Base-by-base conservation (phyloP, 1,284 basidiomycete species). In the Trichosporon sp. region DNA sequence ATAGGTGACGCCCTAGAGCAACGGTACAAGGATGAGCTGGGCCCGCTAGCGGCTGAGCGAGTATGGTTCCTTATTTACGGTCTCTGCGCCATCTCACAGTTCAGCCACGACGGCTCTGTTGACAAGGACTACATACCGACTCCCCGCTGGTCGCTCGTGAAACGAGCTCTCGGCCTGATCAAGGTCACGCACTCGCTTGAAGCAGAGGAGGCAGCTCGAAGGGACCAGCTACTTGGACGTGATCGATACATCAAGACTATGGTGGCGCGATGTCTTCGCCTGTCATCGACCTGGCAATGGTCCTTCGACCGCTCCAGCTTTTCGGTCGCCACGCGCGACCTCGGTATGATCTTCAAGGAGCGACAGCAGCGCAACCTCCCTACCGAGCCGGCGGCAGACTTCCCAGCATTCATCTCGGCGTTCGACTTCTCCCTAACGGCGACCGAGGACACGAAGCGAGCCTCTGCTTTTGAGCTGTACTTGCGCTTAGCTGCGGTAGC, bases 391-490 rank as follows among this genome's bases (percentile, higher is more conserved):
- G 74, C 78, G 6, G 82, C 86, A 58, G 90, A 91, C 66, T 93
- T 89, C 71, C 90, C 94, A 1, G 79, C 82, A 2, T 96, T 95
- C 77, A 83, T 98, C 62, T 82, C 85, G 19, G 74, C 86, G 16
- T 84, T 85, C 61, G 83, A 90, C 71, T 82, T 87, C 72, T 76
- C 78, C 1, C 79, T 87, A 11, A 82, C 91, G 1, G 82, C 81
- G 13, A 77, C 83, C n/a, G 83, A 79, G 54, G 81, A 84, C 23
- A 77, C 80, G 25, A 77, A 78, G 13, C 61, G 66, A 5, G 92
- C 95, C 69, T 87, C 88, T 1, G 86, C 90, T 5, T 95, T 90
- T 75, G 85, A 87, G 19, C 78, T 92, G 16, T 92, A 93, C 73
- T 81, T 96, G 56, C 73, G 76, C n/a, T 68, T 81, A n/a, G 75